Evolutionary conservation across 768 basidiomycete species (phyloP), one percentile per base, ranked within the genome.

Genomic region (Lactarius sanguifluus): DNA sequence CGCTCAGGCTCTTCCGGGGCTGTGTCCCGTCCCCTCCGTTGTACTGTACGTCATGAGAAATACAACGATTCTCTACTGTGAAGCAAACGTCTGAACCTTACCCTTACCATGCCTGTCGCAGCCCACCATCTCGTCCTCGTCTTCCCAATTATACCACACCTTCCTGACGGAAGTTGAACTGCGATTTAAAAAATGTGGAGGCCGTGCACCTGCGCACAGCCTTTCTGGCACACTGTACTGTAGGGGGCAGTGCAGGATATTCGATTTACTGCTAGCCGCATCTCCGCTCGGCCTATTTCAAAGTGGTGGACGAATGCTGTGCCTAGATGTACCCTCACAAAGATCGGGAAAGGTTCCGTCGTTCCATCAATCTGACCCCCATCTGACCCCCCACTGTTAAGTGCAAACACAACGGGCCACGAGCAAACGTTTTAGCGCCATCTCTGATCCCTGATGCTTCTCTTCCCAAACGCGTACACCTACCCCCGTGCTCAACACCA

Each of bases 391-490:
- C 23, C 16, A 56, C 20, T 9, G 28, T n/a, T 34, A 32, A 12
- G 30, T 41, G 23, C 40, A 25, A 63, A 43, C 32, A n/a, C 36
- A 3, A 5, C 18, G 58, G 3, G 36, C 34, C 47, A 47, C 56
- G 32, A 54, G 50, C 15, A 38, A 10, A 18, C 36, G 34, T 28
- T 38, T 45, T 47, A 30, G 28, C 56, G 23, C 47, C 57, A 36
- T 62, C 65, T 61, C 41, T 61, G 64, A 61, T 65, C 20, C 16
- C 32, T 65, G 64, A 59, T 64, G 23, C 9, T 58, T 47, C 13
- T 63, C 23, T 23, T 13, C 10, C 20, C 15, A 32, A 20, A 38
- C 32, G 34, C 16, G 18, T 20, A 3, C 59, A 50, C 16, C 20
- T 28, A 30, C 20, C 4, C 12, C 18, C 9, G 18, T 30, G 18